A percentile compares a stretch with the other conserved stretches of the same genome.
phyloP scores from a whole-genome alignment of 1,284 basidiomycete genomes.

The Ustilago curta region DNA sequence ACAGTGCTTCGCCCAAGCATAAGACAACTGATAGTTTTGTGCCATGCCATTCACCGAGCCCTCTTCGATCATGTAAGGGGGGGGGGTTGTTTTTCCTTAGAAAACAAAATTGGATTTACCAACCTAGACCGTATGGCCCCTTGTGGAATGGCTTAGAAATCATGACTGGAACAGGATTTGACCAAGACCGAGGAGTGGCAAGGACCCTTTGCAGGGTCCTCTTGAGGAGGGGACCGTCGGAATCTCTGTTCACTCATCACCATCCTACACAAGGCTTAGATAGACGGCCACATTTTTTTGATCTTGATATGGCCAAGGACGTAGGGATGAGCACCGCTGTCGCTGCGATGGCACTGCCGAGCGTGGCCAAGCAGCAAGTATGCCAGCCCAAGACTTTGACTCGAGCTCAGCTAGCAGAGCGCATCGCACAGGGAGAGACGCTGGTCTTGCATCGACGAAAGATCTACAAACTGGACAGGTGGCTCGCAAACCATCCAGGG shows the following conservation, averaged over 20 bases:
- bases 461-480: slow-evolving; percentile 83
- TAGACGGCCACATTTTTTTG: background rate
- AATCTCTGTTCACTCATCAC: too few relatives aligned
- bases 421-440: slow-evolving; percentile 71
- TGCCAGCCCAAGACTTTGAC: slow-evolving; percentile 45
- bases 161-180: too few relatives aligned
- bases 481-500: slow-evolving; percentile 90
- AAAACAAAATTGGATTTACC: too few relatives aligned
- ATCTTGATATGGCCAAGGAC: slow-evolving; percentile 6
- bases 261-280: too few relatives aligned
- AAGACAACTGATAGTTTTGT: slow-evolving; percentile 28
- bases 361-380: slow-evolving; percentile 4
- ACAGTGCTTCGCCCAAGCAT: slow-evolving; percentile 30
- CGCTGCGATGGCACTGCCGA: background rate
- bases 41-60: slow-evolving; percentile 24
- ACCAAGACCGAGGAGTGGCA: too few relatives aligned
- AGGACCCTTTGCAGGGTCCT: background rate
- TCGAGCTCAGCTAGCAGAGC: slow-evolving; percentile 56
- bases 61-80: slow-evolving; percentile 30
- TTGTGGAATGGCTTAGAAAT: too few relatives aligned
- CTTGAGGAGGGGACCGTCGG: too few relatives aligned
- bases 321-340: slow-evolving; percentile 11
- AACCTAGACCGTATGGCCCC: too few relatives aligned
- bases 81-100: too few relatives aligned
- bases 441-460: slow-evolving; percentile 83